Evolutionary conservation across 306 rosid species (phyloP), one percentile per base, ranked within the genome.

Genomic region (Acmispon strigosus): DNA sequence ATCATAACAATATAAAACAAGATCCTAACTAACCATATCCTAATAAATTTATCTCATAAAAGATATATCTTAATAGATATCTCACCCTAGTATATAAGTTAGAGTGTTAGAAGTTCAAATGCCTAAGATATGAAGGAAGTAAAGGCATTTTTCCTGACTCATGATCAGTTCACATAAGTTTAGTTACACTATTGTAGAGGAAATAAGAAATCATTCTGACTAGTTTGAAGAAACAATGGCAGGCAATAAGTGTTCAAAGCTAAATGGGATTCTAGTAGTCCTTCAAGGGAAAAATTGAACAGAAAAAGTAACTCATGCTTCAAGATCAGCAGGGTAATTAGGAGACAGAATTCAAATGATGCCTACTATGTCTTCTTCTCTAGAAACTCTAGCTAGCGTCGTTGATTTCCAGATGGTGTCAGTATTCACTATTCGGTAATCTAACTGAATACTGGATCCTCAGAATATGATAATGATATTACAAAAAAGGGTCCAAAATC

Each of bases 291-390:
- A 24, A 54, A 53, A 5, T 10, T 20, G 20, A 59, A 60, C 17
- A 13, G 42, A 8, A 36, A 63, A 36, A 37, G 22, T 36, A 14
- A 27, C 32, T 27, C 32, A 27, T 27, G 74, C 52, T 42, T 39
- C 49, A 53, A 19, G 44, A 60, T 58, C 3, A 51, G 79, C 62
- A 77, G 74, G 60, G 61, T 60, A 62, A n/a, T n/a, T n/a, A 13
- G 71, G 56, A 41, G 66, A 55, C 74, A 79, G 37, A 78, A 63
- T 52, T 24, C 24, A 51, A 73, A 66, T 60, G 68, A 70, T 54
- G 16, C 50, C 78, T 32, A 32, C 7, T 32, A 8, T 32, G 37
- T 32, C 37, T 32, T 32, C 37, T 32, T 32, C 37, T 32, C 8
- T 32, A 32, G 8, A 32, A 32, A 32, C 7, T 32, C 7, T 32